Base-by-base conservation (phyloP, 2,329 filamentous ascomycete species). In the Tolypocladium tropicale region DNA sequence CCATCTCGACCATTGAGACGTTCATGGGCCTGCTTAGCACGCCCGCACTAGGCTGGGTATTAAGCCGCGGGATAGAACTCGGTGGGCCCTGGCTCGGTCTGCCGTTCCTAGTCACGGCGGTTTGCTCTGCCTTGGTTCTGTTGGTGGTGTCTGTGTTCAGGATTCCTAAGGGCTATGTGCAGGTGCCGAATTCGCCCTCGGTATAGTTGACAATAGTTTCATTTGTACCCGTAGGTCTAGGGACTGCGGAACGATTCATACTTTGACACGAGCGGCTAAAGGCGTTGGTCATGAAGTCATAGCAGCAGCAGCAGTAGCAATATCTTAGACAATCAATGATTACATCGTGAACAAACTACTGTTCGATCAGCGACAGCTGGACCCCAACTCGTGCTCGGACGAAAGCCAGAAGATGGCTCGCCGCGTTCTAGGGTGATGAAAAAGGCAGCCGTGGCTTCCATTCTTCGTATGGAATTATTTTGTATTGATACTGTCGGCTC, bases 31-130 rank as follows among this genome's bases (percentile, higher is more conserved):
- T 81, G 57, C 52, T 76, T 6, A 74, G 73, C 0, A 71, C 73
- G 1, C 79, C 80, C 0, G 58, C 75, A 0, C 66, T 83, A 36
- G 77, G 76, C 1, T 70, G 67, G 63, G 62, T 80, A 6, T 72
- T 83, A 41, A 69, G 72, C 37, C 60, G 65, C 1, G 80, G 80
- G 0, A 62, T 81, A 51, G 60, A 73, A 12, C 50, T 75, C 1
- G 79, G 79, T 1, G 78, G 75, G 0, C 55, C 61, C 0, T 80
- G 74, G 74, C 68, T 76, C 33, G 81, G 79, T 0, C 61, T 83
- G 58, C 78, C 79, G 0, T 82, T 76, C 54, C 60, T 77, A 14
- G 65, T 69, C 2, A 65, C 74, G 0, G 71, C 70, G 0, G 50
- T 62, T 2, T 62, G 76, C 49, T 70, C 71, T 0, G 21, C 61